Evolutionary conservation across 140 eudicot species (phyloP), one percentile per base, ranked within the genome.

Genomic region (Ambrosia hybrid): DNA sequence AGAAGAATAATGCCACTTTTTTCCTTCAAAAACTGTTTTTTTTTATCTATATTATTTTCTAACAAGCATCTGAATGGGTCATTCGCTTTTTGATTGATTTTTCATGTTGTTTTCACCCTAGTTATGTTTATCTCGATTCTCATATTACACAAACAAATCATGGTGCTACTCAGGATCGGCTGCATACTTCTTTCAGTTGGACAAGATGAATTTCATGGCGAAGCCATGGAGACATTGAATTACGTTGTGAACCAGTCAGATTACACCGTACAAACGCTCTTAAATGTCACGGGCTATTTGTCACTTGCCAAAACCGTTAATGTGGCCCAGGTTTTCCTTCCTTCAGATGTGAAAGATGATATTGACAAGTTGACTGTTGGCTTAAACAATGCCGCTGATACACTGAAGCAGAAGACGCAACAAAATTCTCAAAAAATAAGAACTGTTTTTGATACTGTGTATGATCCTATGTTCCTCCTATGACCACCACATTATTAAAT

Each of bases 161-260:
- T 57, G 53, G 62, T 76, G 59, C 57, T 49, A 17, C 6, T 2
- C 91, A 93, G 98, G 76, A 75, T 81, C 21, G 98, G 97, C 43
- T 90, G 98, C 70, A 84, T 93, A 79, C 87, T 93, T 70, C 87
- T 93, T 51, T 85, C 91, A 14, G 96, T 90, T n/a, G 98, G 98
- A 67, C 96, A 93, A 69, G 85, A 68, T 79, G 78, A 88, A 34
- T 90, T 90, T 76, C 96, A 84, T n/a, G 78, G 73, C 0, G 93
- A 93, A 88, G 92, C 92, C 34, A 26, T 93, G 53, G 67, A 78
- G 46, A 93, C 98, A 52, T 67, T 93, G 73, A 62, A 84, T 48
- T 93, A 84, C 72, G 98, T 90, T 49, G 97, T 93, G 6, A 90
- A 88, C 76, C 98, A 93, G 73, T 93, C 98, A 55, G 94, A 90